Evolutionary conservation across 768 basidiomycete genomes (phyloP), one percentile per base, ranked within the genome.

Genomic region (Tricholoma matsutake): DNA sequence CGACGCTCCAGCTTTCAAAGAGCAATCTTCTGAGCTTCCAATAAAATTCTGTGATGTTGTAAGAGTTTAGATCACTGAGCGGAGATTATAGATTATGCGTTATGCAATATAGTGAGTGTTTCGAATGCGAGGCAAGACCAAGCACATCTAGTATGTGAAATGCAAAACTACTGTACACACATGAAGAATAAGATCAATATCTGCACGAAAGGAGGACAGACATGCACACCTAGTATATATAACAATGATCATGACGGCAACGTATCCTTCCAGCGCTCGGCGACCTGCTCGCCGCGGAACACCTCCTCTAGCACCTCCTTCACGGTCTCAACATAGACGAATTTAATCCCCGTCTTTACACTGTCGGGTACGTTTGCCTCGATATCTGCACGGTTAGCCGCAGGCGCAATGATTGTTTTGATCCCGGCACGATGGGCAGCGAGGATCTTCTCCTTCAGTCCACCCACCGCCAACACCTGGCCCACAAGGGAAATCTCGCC

Each of bases 401-500:
- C 87, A 0, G 94, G 94, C 0, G 91, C 91, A 6, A 96, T 73
- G 66, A 94, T 91, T 0, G 89, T 96, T 77, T 90, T 95, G 79
- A 98, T 97, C 3, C 94, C 95, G 1, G 97, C 94, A 16, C 97
- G 87, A 71, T 99, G 97, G 0, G 97, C 96, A 1, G 96, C 96
- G 1, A 98, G 83, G 63, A 96, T 94, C 81, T 97, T 96, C 78
- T 94, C 92, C 78, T 97, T 98, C 64, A 98, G 76, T 0, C 96
- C 96, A 7, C 96, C 96, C 9, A 99, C 96, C 2, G 96, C 94
- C 1, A 97, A 82, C 8, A 99, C 96, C 74, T 97, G 94, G 0
- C 97, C 97, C 0, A 95, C 89, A 14, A 99, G 86, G 1, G 96
- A 94, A 59, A 99, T 94, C 74, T 99, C 97, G 14, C 97, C 97